Conservation (phyloP, 225 moss, liverwort and hornwort species). For the Asterella californica region DNA sequence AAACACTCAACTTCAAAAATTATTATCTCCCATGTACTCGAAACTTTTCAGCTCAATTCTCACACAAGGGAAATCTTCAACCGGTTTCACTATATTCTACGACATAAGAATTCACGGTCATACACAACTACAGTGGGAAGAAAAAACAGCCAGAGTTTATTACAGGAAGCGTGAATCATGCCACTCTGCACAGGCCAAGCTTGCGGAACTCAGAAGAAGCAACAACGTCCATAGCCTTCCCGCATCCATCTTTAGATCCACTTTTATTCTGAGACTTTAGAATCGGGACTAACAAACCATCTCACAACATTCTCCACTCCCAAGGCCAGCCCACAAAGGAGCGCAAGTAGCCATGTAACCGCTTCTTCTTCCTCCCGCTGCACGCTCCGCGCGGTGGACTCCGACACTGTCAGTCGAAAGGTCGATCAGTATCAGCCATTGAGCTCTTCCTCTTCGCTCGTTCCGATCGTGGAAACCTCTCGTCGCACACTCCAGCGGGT, state of each 20-base stretch:
- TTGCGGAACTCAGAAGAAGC: background rate
- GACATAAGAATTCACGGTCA: background rate
- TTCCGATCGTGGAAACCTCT: background rate
- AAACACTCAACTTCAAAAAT: background rate
- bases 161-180: conserved; percentile 3
- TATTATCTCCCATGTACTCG: background rate
- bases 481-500: background rate
- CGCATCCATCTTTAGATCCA: background rate
- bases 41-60: background rate
- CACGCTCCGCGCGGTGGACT: background rate
- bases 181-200: background rate
- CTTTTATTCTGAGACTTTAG: background rate
- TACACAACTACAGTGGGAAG: background rate
- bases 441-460: background rate
- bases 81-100: background rate
- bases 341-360: background rate
- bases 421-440: background rate
- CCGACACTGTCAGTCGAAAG: background rate
- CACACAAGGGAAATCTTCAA: background rate
- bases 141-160: background rate
- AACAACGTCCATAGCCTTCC: background rate
- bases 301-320: background rate
- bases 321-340: background rate
- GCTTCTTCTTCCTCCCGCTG: background rate
- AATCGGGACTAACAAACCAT: background rate